Base-by-base conservation (phyloP, 2,329 filamentous ascomycete genomes). In the Clonostachys byssicola region DNA sequence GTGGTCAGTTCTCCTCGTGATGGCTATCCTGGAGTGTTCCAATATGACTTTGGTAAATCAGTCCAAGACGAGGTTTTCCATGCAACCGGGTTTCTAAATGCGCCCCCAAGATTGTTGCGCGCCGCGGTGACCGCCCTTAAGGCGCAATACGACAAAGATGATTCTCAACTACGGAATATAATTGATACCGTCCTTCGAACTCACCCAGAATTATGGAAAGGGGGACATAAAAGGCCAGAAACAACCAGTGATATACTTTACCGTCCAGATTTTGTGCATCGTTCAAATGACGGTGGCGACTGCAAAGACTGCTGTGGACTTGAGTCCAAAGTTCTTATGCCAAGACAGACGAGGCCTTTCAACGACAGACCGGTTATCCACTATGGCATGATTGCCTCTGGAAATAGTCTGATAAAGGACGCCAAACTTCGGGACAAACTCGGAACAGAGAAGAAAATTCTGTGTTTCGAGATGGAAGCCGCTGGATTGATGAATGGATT, bases 361-460 rank as follows among this genome's bases (percentile, higher is more conserved):
- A 18, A 40, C n/a, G 12, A 40, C 17, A 5, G 36, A 6, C 40
- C 40, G 1, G 16, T 17, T 3, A 66, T 52, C 12, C 51, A 53
- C 34, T 48, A 51, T 12, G 55, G 55, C 6, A 18, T 46, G 0
- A 47, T 56, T 5, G 52, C 52, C 0, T 52, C 50, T 0, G 50
- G 42, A 2, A 50, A 57, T 10, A 38, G 44, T 6, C 20, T 56
- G 4, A 57, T 57, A 49, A 56, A 50, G 16, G 45, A 50, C 46
- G 20, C 48, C 47, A 3, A 52, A 47, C 8, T 50, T 52, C 42
- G 60, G 48, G 48, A 63, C 54, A 51, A 51, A 52, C 41, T 55
- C 12, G 53, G 50, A 0, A 54, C 55, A 2, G 47, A 51, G n/a
- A 48, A 48, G 18, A 45, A 42, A 13, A 48, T 53, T 14, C 34